A percentile compares a stretch with the other conserved stretches of the same genome.
These are phyloP conservation scores for Lizonia empirigonia DNA, from an alignment of 2,329 filamentous ascomycete species.

Conservation along the genomic window DNA sequence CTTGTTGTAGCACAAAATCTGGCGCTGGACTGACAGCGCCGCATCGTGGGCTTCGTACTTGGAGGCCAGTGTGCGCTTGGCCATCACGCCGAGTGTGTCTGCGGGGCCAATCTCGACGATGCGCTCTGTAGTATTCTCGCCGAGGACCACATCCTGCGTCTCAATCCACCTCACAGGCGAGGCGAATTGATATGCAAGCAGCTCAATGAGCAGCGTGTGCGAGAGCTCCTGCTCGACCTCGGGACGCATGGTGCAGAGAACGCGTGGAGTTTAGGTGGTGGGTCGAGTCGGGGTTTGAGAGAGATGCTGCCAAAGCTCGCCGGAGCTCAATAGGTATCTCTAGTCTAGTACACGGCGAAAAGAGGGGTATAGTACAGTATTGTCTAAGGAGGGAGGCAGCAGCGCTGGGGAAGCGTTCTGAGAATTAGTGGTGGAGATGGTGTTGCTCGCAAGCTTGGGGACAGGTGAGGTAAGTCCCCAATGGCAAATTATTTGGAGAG, in stretches of 20 bases:
- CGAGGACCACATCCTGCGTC: constrained; percentile 99
- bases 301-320: constrained; percentile 26
- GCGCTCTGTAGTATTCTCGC: constrained; percentile 92
- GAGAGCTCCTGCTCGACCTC: constrained; percentile 99
- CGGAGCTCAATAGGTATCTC: constrained; percentile 37
- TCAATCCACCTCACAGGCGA: constrained; percentile 99
- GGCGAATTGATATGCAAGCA: constrained; percentile 98
- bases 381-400: constrained; percentile 22
- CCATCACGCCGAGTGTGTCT: constrained; percentile 97
- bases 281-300: constrained; percentile 11
- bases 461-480: constrained; percentile 18
- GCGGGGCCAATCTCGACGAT: constrained; percentile 97
- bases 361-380: constrained; percentile 26
- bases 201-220: constrained; percentile 96
- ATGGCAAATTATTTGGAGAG: constrained; percentile 17
- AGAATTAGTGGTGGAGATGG: constrained; percentile 13
- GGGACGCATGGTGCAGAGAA: constrained; percentile 75
- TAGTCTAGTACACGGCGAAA: constrained; percentile 27
- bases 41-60: constrained; percentile 99
- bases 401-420: constrained; percentile 20
- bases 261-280: constrained; percentile 29
- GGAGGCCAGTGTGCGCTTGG: constrained; percentile 89
- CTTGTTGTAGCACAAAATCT: constrained; percentile 99
- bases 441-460: constrained; percentile 22
- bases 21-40: constrained; percentile 91